Conservation (phyloP, 768 basidiomycete species). For the Sarcodon aspratus region DNA sequence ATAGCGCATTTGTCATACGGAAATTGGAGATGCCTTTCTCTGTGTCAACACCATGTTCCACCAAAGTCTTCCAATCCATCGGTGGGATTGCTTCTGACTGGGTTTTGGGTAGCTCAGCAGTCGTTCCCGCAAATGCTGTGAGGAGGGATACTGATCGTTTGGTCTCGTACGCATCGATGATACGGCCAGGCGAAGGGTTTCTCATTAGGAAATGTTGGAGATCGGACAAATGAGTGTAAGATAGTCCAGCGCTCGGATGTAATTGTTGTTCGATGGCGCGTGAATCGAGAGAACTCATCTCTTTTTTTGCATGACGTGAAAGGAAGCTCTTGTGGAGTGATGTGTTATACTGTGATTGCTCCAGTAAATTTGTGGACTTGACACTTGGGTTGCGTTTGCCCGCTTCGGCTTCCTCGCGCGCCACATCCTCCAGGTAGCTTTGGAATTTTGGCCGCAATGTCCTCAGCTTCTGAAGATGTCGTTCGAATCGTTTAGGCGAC, state of each 20-base stretch:
- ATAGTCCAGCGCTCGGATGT: slow-evolving; percentile 50
- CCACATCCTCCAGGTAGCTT: slow-evolving; percentile 25
- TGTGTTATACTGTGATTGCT: slow-evolving; percentile 4
- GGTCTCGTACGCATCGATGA: slow-evolving; percentile 13
- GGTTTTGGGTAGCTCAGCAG: slow-evolving; percentile 14
- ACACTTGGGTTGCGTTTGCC: not conserved
- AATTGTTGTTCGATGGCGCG: slow-evolving; percentile 49
- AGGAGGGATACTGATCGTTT: slow-evolving; percentile 8
- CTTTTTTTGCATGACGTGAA: slow-evolving; percentile 13
- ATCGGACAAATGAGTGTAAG: slow-evolving; percentile 40
- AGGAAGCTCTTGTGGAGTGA: slow-evolving; percentile 26
- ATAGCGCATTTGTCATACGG: slow-evolving; percentile 17
- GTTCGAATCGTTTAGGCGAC: slow-evolving; percentile 42
- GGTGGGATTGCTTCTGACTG: slow-evolving; percentile 9
- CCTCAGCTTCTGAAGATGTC: slow-evolving; percentile 51
- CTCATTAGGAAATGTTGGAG: slow-evolving; percentile 44
- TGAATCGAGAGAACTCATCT: slow-evolving; percentile 14
- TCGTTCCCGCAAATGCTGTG: slow-evolving; percentile 35
- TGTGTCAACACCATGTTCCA: slow-evolving; percentile 15
- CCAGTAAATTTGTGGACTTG: not conserved
- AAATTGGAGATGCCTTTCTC: slow-evolving; percentile 11
- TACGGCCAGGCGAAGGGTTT: slow-evolving; percentile 45
- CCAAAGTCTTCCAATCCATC: slow-evolving; percentile 17
- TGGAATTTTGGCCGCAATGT: slow-evolving; percentile 43
- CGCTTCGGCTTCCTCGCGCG: slow-evolving; percentile 1